These are phyloP conservation scores for Annulohypoxylon nitens DNA, from an alignment of 495 filamentous ascomycete species.

Conservation along the genomic window DNA sequence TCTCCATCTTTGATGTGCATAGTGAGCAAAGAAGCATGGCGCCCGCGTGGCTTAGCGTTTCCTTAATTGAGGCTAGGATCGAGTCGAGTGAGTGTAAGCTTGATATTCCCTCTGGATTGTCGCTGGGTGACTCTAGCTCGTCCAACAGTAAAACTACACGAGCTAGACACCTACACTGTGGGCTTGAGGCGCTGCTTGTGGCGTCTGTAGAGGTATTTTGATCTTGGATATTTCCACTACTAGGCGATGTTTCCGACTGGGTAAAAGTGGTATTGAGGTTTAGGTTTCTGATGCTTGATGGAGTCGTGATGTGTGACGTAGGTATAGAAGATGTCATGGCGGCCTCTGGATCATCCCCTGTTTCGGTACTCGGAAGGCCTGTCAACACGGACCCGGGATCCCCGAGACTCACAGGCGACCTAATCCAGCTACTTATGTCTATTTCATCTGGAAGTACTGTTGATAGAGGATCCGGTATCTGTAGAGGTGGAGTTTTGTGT, in stretches of 20 bases:
- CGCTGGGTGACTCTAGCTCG: conserved; percentile 6
- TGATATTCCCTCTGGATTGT: conserved; percentile 2
- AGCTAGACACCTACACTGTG: conserved; percentile 1
- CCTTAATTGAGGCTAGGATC: conserved; percentile 2
- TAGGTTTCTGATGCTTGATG: not conserved
- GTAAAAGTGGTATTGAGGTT: not conserved
- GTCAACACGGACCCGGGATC: not conserved
- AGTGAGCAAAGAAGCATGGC: not conserved
- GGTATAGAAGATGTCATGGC: not conserved
- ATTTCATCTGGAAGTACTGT: conserved; percentile 5
- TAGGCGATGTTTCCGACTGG: not conserved
- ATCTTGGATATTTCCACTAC: not conserved
- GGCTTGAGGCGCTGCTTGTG: not conserved
- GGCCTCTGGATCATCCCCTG: not conserved
- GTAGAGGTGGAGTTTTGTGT: not conserved
- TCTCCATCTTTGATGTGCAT: conserved; percentile 7
- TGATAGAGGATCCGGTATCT: not conserved
- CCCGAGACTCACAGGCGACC: conserved; percentile 6
- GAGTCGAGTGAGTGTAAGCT: conserved; percentile 8
- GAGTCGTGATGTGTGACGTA: conserved; percentile 1
- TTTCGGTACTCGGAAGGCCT: not conserved
- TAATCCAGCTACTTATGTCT: conserved; percentile 11
- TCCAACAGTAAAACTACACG: not conserved
- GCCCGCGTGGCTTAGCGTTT: conserved; percentile 4
- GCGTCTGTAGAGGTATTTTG: not conserved